phyloP scores from a whole-genome alignment of 495 filamentous ascomycete species.

The Sordaria brevicollis region DNA sequence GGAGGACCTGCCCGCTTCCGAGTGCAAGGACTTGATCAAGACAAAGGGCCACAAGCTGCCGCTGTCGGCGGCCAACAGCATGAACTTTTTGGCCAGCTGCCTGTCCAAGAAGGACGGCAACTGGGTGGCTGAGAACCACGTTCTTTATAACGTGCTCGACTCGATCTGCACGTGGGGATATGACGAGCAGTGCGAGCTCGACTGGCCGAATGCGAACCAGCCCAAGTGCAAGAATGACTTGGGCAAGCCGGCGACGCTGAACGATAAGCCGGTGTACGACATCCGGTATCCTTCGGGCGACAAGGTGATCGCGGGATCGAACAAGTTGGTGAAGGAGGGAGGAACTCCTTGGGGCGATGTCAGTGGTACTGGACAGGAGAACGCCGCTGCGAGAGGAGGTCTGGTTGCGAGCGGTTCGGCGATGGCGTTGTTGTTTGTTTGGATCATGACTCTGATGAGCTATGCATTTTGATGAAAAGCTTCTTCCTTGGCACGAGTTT shows the following conservation, averaged over 20 bases:
- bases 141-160: slow-evolving; percentile 36
- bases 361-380: background rate
- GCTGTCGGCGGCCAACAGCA: slow-evolving; percentile 39
- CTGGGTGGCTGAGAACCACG: slow-evolving; percentile 33
- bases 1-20: slow-evolving; percentile 23
- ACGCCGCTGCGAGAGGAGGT: background rate
- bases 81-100: slow-evolving; percentile 37
- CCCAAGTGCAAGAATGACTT: slow-evolving; percentile 27
- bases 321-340: slow-evolving; percentile 19
- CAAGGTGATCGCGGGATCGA: slow-evolving; percentile 26
- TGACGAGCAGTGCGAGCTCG: slow-evolving; percentile 33
- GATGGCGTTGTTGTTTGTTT: background rate
- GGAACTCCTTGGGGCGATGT: background rate
- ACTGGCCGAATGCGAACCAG: slow-evolving; percentile 38
- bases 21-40: slow-evolving; percentile 29
- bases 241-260: slow-evolving; percentile 25
- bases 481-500: background rate
- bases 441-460: background rate
- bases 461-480: background rate
- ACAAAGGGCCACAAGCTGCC: slow-evolving; percentile 34
- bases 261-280: slow-evolving; percentile 33
- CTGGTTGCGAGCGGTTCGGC: background rate
- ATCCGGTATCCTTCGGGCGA: slow-evolving; percentile 34
- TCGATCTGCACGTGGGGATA: slow-evolving; percentile 33
- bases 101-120: slow-evolving; percentile 22